These are phyloP conservation scores for Xylaria sp. DNA, from an alignment of 2,329 filamentous ascomycete species.

Conservation along the genomic window DNA sequence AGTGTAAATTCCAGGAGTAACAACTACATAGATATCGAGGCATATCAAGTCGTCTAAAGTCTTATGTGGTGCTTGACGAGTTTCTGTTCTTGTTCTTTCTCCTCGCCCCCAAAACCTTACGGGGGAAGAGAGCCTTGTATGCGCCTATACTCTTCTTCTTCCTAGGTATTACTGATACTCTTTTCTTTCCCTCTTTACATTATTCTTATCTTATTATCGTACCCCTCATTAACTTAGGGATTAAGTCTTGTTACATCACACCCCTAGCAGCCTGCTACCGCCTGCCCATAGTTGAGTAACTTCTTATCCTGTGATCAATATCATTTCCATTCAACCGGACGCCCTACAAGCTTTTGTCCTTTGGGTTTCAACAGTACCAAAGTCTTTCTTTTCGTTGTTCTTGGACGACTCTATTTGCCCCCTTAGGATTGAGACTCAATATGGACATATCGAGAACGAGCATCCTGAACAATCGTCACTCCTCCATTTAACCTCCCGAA, in stretches of 20 bases:
- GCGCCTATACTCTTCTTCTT: not conserved
- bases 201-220: not conserved
- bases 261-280: not conserved
- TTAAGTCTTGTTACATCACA: not conserved
- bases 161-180: not conserved
- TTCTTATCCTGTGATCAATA: not conserved
- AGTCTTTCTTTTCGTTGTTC: not conserved
- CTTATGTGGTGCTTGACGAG: not conserved
- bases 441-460: conserved; percentile 2
- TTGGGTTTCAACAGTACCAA: not conserved
- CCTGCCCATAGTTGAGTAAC: not conserved
- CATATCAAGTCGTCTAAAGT: not conserved
- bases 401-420: not conserved
- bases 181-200: not conserved
- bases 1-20: conserved; percentile 14
- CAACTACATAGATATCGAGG: conserved; percentile 7
- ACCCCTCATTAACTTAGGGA: not conserved
- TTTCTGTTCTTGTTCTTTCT: not conserved
- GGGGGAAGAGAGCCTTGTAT: not conserved
- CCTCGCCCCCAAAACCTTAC: conserved; percentile 3
- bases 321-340: conserved; percentile 6
- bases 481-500: not conserved
- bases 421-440: not conserved
- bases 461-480: not conserved
- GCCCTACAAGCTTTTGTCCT: not conserved